Conservation (phyloP, 1,139 yeast species). For the Casaregolazyma lundiana region DNA sequence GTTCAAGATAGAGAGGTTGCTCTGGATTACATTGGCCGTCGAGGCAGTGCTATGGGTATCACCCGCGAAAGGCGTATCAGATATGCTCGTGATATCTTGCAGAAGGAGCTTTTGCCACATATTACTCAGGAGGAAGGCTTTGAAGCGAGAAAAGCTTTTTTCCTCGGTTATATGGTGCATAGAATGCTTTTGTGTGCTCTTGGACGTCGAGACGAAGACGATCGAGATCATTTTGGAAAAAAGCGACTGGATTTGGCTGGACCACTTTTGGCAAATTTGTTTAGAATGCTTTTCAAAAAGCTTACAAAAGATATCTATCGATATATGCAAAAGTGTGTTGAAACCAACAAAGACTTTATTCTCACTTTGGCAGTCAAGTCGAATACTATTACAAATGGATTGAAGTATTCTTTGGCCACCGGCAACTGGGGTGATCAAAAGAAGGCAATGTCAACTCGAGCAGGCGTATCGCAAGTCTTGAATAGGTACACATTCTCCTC, state of each 20-base stretch:
- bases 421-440: conserved; percentile 99
- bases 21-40: conserved; percentile 94
- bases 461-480: conserved; percentile 98
- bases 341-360: conserved; percentile 94
- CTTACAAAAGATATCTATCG: conserved; percentile 91
- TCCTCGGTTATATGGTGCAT: conserved; percentile 96
- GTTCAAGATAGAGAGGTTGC: conserved; percentile 98
- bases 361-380: conserved; percentile 95
- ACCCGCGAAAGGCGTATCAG: conserved; percentile 97
- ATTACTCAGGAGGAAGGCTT: conserved; percentile 97
- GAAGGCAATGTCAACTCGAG: conserved; percentile 98
- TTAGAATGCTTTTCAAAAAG: conserved; percentile 90
- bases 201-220: conserved; percentile 97
- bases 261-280: conserved; percentile 89
- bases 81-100: conserved; percentile 93
- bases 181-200: conserved; percentile 89
- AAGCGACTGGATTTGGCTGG: conserved; percentile 98
- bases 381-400: conserved; percentile 94
- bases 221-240: conserved; percentile 98
- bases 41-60: conserved; percentile 78
- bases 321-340: conserved; percentile 98
- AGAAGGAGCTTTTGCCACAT: conserved; percentile 93
- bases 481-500: conserved; percentile 97
- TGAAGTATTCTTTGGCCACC: conserved; percentile 94
- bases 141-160: conserved; percentile 94